Base-by-base conservation (phyloP, 306 rosid genomes). In the Fagus crenata region DNA sequence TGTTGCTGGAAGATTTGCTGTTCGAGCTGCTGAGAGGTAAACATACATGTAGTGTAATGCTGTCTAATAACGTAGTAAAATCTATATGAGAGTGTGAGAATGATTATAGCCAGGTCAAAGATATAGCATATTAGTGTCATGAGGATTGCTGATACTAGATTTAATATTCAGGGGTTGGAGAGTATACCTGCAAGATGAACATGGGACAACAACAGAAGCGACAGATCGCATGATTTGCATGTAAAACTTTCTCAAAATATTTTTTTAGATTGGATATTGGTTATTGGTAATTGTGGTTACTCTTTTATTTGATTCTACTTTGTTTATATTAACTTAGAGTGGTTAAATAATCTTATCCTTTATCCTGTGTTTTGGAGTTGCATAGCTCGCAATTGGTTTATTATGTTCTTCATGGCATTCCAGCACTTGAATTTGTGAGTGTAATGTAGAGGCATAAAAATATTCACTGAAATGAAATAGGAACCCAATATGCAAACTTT, bases 181-280 rank as follows among this genome's bases (percentile, higher is more conserved):
- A 87, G 97, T 95, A 33, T 95, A 88, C 83, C 86, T 92, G 77
- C 91, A 81, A 65, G 96, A 95, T 89, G 97, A 95, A 83, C 92
- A 90, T 60, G 97, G 97, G 72, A 95, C 98, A 15, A 90, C 98
- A 18, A 49, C 80, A 7, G 91, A 92, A 40, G 97, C 93, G 3
- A 53, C 75, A 9, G 77, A 87, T 86, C 86, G 84, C 49, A 94
- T 94, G 98, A 69, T 94, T 67, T 71, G 49, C 87, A 72, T 86
- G 97, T 94, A 94, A 78, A 79, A 63, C 42, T 73, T 78, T 39
- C 22, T 6, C 72, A 49, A 68, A 81, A 54, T 18, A 2, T 2
- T 49, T 37, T 69, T 33, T 7, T 17, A 39, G 43, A 33, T 54
- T 28, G 9, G 74, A 63, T 76, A 55, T 35, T 6, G 49, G 32